phyloP scores from a whole-genome alignment of 2,329 filamentous ascomycete genomes.

The Diaporthe sp. region DNA sequence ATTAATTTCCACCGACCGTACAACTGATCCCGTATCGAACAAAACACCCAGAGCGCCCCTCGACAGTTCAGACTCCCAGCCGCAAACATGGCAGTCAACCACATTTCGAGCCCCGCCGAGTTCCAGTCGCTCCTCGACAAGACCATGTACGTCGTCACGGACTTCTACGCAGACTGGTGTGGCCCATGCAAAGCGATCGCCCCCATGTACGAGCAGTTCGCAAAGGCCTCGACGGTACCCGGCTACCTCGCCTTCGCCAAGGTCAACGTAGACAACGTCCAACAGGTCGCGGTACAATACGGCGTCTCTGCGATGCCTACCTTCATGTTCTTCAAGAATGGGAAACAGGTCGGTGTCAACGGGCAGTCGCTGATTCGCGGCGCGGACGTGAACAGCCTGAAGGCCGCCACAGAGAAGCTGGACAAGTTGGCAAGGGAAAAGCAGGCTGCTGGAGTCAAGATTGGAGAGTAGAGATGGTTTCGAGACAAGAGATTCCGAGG shows the following conservation, averaged over 20 bases:
- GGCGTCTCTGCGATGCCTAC: slow-evolving; percentile 70
- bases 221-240: slow-evolving; percentile 54
- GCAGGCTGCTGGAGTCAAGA: slow-evolving; percentile 41
- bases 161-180: slow-evolving; percentile 74
- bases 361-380: slow-evolving; percentile 54
- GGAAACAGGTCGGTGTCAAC: slow-evolving; percentile 59
- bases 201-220: slow-evolving; percentile 65
- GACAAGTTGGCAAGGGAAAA: slow-evolving; percentile 53
- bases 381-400: slow-evolving; percentile 50
- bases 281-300: slow-evolving; percentile 64
- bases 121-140: slow-evolving; percentile 63
- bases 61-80: neutral
- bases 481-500: too few relatives aligned
- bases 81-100: slow-evolving; percentile 45
- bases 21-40: too few relatives aligned
- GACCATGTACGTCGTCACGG: slow-evolving; percentile 66
- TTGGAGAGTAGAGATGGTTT: slow-evolving; percentile 17
- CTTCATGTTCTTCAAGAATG: slow-evolving; percentile 72
- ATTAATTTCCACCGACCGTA: neutral
- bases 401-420: slow-evolving; percentile 53
- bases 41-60: neutral
- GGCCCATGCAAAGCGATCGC: slow-evolving; percentile 72
- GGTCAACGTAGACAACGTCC: slow-evolving; percentile 69
- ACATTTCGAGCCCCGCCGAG: slow-evolving; percentile 59
- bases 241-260: slow-evolving; percentile 67